These are phyloP conservation scores for Chondrus crispus DNA, from an alignment of 23 red algal species.

Conservation along the genomic window DNA sequence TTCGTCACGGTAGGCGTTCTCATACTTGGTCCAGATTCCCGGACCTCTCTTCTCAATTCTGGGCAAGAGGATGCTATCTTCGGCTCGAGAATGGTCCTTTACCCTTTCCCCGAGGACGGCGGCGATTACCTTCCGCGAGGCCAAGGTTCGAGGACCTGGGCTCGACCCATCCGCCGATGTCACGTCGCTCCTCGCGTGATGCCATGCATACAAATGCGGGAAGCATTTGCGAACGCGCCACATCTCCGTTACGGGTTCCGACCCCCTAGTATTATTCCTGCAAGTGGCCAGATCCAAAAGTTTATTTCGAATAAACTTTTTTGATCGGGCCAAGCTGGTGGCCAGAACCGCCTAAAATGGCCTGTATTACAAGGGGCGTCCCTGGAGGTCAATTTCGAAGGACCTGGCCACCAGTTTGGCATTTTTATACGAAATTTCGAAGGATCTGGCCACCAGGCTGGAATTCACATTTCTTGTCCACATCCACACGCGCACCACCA, in stretches of 20 bases:
- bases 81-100: slow-evolving; percentile 79
- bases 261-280: slow-evolving; percentile 3
- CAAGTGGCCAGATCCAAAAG: too few relatives aligned
- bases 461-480: too few relatives aligned
- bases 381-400: too few relatives aligned
- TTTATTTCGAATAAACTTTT: too few relatives aligned
- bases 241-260: slow-evolving; percentile 78
- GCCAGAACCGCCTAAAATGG: too few relatives aligned
- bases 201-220: slow-evolving; percentile 77
- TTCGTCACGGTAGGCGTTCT: slow-evolving; percentile 78
- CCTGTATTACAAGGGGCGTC: too few relatives aligned
- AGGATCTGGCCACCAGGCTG: too few relatives aligned
- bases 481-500: too few relatives aligned
- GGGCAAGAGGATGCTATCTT: slow-evolving; percentile 84
- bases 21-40: slow-evolving; percentile 72
- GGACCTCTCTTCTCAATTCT: slow-evolving; percentile 58
- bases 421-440: too few relatives aligned
- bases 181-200: slow-evolving; percentile 21
- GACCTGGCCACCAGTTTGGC: too few relatives aligned
- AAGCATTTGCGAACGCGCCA: slow-evolving; percentile 92
- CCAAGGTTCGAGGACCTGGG: slow-evolving; percentile 66
- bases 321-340: too few relatives aligned
- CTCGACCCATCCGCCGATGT: slow-evolving; percentile 29
- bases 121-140: slow-evolving; percentile 44
- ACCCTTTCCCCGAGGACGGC: slow-evolving; percentile 86